Percentiles rank a stretch among this genome's conserved stretches.
phyloP scores from a whole-genome alignment of 257 asterid genomes.

The Rehmannia glutinosa region DNA sequence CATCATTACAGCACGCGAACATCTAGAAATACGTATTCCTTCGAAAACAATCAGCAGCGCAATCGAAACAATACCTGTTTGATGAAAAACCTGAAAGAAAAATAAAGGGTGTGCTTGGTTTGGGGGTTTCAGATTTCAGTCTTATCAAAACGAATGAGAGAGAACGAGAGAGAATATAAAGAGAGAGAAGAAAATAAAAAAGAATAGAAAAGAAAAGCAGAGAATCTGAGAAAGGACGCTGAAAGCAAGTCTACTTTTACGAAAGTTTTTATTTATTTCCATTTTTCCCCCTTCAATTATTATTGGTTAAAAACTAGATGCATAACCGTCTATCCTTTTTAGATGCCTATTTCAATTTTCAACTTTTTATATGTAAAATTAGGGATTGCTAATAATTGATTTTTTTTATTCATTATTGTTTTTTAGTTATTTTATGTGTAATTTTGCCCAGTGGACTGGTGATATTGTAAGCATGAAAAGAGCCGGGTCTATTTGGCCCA shows the following conservation, averaged over 20 bases:
- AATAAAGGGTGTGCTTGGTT: neutral
- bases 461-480: too few species aligned
- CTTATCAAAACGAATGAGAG: constrained; percentile 20
- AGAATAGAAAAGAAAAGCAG: neutral
- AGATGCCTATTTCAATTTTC: neutral
- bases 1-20: neutral
- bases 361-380: neutral
- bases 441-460: neutral
- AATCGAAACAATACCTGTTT: constrained; percentile 22
- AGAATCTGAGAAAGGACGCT: constrained; percentile 41
- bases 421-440: neutral
- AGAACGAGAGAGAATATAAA: neutral
- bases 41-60: neutral
- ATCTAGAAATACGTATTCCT: neutral
- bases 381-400: neutral
- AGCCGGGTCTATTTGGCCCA: too few species aligned
- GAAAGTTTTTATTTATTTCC: neutral
- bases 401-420: neutral
- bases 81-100: constrained; percentile 8
- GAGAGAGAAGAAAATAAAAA: neutral
- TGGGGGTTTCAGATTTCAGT: constrained; percentile 28
- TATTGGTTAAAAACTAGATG: neutral
- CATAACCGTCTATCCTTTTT: neutral
- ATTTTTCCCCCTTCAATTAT: constrained; percentile 14
- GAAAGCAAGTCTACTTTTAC: constrained; percentile 40